Base-by-base conservation (phyloP, 1,284 basidiomycete species). In the Megacollybia platyphylla region DNA sequence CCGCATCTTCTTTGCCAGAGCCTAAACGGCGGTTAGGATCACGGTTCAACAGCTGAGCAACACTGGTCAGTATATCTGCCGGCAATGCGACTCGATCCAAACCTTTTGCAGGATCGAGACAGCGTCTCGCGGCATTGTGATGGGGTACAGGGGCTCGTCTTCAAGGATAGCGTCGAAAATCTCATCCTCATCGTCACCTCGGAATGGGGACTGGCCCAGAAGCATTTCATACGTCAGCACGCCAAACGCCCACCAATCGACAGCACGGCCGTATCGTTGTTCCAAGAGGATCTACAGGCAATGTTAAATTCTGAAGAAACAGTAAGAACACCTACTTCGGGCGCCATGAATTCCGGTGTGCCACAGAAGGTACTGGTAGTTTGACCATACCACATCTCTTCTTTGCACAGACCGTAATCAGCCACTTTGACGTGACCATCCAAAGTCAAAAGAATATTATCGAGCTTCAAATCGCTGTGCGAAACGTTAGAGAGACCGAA, bases 241-340 rank as follows among this genome's bases (percentile, higher is more conserved):
- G 50, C 96, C 96, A 58, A 98, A 98, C 6, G 96, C 96, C 96
- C 96, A 99, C 96, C 96, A 99, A 57, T 99, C 96, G 41, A 98
- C 96, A 4, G 96, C 96, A 36, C 92, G 86, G 8, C 92, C 92
- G 56, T 99, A 99, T 44, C 92, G 85, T 65, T 98, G 94, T 64
- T 98, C 96, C 26, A 98, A 73, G 44, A 99, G 71, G 58, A 99
- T 98, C 88, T 96, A 9, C 9, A 38, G 3, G 20, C 46, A 13
- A 36, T 17, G 28, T 40, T 36, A 11, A 40, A 29, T 13, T n/a
- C 5, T n/a, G 18, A 11, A 38, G 20, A 9, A 38, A 11, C 31
- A 11, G 31, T 34, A 37, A 37, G 18, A 11, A 9, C 13, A 40
- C 18, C 36, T 48, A 90, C 90, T 73, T 99, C 96, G 5, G 96